A percentile compares a stretch with the other conserved stretches of the same genome.
Conservation (phyloP, 768 basidiomycete genomes). For the Leucocoprinus sp. region DNA sequence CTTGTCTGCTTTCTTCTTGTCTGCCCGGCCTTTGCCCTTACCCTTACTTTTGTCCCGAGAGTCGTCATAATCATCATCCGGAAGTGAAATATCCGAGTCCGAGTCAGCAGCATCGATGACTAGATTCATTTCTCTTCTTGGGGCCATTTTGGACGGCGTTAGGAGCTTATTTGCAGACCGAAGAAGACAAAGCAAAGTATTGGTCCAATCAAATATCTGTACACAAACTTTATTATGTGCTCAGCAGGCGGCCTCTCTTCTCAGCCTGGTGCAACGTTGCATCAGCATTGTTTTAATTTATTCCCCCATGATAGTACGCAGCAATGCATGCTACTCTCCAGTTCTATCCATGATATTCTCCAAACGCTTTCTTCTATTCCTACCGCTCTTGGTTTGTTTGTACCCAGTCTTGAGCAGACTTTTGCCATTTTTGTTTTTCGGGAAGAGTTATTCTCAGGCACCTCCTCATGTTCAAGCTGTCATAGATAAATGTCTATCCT, state of each 20-base stretch:
- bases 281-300: slow-evolving; percentile 7
- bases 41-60: slow-evolving; percentile 47
- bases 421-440: background rate
- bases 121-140: slow-evolving; percentile 25
- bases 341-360: slow-evolving; percentile 8
- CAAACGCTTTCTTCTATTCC: background rate
- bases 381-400: slow-evolving; percentile 1
- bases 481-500: slow-evolving; percentile 35
- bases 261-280: slow-evolving; percentile 6
- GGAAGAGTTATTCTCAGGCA: background rate
- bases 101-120: slow-evolving; percentile 51
- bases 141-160: slow-evolving; percentile 24
- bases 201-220: slow-evolving; percentile 1
- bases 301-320: background rate
- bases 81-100: slow-evolving; percentile 64
- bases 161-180: background rate
- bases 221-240: slow-evolving; percentile 4
- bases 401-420: slow-evolving; percentile 1
- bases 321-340: background rate
- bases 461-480: slow-evolving; percentile 22
- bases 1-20: slow-evolving; percentile 27
- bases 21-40: slow-evolving; percentile 46
- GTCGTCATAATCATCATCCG: slow-evolving; percentile 37
- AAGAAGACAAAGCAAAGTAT: background rate
- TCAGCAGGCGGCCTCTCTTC: background rate